Conservation (phyloP, 176 grass and related monocot genomes). For the Oryza nivara region DNA sequence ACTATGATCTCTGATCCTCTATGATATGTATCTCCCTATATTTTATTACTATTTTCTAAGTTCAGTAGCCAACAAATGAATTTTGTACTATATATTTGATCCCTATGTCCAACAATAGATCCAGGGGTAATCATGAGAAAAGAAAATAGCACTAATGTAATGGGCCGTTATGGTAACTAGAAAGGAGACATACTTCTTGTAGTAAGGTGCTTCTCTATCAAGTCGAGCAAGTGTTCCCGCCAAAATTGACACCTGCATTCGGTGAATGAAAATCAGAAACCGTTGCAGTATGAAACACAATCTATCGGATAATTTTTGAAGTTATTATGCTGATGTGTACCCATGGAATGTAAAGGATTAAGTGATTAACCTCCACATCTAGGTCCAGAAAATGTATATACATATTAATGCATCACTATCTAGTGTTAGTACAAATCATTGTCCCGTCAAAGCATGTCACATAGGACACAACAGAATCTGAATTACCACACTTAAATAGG, state of each 20-base stretch:
- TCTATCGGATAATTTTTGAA: conserved; percentile 6
- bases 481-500: conserved; percentile 22
- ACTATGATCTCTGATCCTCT: background rate
- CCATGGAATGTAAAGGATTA: background rate
- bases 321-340: background rate
- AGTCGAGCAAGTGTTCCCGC: conserved; percentile 98
- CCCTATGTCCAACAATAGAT: background rate
- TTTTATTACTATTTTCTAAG: background rate
- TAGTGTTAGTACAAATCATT: conserved; percentile 11
- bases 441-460: background rate
- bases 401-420: conserved; percentile 5
- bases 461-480: background rate
- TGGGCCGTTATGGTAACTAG: background rate
- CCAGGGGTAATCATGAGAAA: conserved; percentile 1
- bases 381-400: background rate
- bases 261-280: conserved; percentile 35
- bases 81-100: background rate
- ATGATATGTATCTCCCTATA: background rate
- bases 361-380: background rate
- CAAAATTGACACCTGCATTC: conserved; percentile 96
- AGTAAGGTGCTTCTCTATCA: conserved; percentile 98
- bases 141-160: conserved; percentile 3
- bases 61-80: background rate
- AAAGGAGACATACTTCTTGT: conserved; percentile 84
- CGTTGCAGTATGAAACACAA: background rate